phyloP scores from a whole-genome alignment of 2,329 filamentous ascomycete genomes.

The Trichoderma sp. region DNA sequence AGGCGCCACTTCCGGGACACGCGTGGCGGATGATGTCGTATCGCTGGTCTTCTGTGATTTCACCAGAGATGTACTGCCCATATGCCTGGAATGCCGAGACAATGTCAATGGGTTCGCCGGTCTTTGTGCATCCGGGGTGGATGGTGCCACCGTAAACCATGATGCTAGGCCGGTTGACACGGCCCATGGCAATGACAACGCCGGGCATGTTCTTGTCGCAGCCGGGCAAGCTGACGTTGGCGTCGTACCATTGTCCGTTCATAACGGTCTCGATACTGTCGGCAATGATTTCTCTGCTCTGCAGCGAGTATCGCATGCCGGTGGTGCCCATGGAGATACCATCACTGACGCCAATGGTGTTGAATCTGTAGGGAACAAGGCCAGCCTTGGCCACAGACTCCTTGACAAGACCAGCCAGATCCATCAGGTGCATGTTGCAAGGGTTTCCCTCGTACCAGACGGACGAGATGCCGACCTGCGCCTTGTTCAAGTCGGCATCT shows the following conservation, averaged over 20 bases:
- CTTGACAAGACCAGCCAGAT: conserved; percentile 74
- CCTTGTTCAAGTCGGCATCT: conserved; percentile 88
- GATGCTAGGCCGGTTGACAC: conserved; percentile 87
- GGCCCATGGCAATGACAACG: conserved; percentile 88
- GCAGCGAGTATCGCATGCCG: conserved; percentile 93
- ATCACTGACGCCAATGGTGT: conserved; percentile 97
- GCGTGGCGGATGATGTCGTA: conserved; percentile 94
- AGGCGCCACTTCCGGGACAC: conserved; percentile 65
- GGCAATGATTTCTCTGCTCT: conserved; percentile 94
- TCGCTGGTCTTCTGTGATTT: conserved; percentile 86
- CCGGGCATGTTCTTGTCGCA: conserved; percentile 99
- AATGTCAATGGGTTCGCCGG: conserved; percentile 80
- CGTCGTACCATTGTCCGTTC: conserved; percentile 98
- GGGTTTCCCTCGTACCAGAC: conserved; percentile 98
- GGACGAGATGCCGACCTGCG: conserved; percentile 95
- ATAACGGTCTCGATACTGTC: conserved; percentile 99
- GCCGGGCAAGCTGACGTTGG: conserved; percentile 91
- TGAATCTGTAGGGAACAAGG: conserved; percentile 93
- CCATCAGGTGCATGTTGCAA: conserved; percentile 98
- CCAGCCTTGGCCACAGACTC: conserved; percentile 64
- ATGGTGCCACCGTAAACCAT: conserved; percentile 99
- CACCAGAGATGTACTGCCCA: conserved; percentile 86
- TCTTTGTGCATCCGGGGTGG: conserved; percentile 78
- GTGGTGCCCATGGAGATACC: conserved; percentile 97
- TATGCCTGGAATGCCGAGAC: conserved; percentile 98